These are phyloP conservation scores for Termitomyces sp. DNA, from an alignment of 768 basidiomycete genomes.

Conservation along the genomic window DNA sequence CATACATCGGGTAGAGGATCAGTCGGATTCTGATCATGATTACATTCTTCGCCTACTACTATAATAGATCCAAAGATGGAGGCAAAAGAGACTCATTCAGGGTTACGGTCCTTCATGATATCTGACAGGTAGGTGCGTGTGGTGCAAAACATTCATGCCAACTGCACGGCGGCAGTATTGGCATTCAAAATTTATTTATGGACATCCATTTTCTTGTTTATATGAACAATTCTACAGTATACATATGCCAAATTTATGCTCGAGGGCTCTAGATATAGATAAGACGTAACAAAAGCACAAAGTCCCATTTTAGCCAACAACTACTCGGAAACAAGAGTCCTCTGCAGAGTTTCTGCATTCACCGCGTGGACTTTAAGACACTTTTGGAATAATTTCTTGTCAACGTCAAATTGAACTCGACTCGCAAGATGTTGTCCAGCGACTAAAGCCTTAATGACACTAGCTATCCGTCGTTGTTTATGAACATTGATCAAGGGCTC, in stretches of 20 bases:
- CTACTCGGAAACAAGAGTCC: conserved; percentile 31
- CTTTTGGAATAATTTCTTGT: conserved; percentile 73
- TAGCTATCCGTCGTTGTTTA: conserved; percentile 80
- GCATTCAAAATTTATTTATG: too few relatives aligned
- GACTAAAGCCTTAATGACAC: conserved; percentile 76
- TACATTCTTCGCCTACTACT: too few relatives aligned
- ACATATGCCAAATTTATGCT: conserved; percentile 11
- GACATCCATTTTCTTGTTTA: background rate
- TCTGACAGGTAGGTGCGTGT: background rate
- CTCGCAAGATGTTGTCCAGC: conserved; percentile 82
- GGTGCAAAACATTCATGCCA: background rate
- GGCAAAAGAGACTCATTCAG: background rate
- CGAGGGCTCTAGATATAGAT: conserved; percentile 14
- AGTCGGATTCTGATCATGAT: background rate
- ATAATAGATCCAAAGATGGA: background rate
- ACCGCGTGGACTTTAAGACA: conserved; percentile 71
- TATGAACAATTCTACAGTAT: conserved; percentile 2
- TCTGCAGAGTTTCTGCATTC: conserved; percentile 50
- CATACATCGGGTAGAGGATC: too few relatives aligned
- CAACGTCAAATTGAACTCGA: conserved; percentile 62
- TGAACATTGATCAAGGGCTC: conserved; percentile 88
- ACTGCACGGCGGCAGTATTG: background rate
- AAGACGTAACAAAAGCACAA: conserved; percentile 13
- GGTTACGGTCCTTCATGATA: background rate
- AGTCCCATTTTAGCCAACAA: conserved; percentile 4